These are phyloP conservation scores for Gyrodon lividus DNA, from an alignment of 768 basidiomycete species.

Conservation along the genomic window DNA sequence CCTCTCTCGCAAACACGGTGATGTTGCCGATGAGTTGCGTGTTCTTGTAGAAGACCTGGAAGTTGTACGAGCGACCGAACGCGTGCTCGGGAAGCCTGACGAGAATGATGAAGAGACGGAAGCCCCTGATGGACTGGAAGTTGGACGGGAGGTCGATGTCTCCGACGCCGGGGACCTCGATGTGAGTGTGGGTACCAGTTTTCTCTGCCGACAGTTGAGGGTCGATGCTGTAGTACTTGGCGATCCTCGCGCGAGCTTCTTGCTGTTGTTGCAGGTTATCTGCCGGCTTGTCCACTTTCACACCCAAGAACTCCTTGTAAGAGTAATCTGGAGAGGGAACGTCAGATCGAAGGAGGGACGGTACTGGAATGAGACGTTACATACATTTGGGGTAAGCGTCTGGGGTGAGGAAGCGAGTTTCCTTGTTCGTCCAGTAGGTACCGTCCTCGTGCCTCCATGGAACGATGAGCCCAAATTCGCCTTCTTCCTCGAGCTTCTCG, in stretches of 20 bases:
- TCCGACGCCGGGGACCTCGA: slow-evolving; percentile 9
- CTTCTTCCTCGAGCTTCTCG: slow-evolving; percentile 15
- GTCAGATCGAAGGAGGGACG: not conserved
- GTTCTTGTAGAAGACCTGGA: slow-evolving; percentile 18
- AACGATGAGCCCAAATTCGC: slow-evolving; percentile 16
- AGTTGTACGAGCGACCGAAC: slow-evolving; percentile 21
- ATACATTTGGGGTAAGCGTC: slow-evolving; percentile 24
- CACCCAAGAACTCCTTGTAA: slow-evolving; percentile 24
- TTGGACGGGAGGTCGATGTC: slow-evolving; percentile 12
- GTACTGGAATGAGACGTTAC: slow-evolving; percentile 3
- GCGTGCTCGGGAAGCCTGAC: slow-evolving; percentile 26
- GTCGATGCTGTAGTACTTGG: slow-evolving; percentile 24
- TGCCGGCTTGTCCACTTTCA: slow-evolving; percentile 25
- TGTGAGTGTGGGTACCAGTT: slow-evolving; percentile 11
- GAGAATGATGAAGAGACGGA: slow-evolving; percentile 26
- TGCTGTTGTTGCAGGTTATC: slow-evolving; percentile 12
- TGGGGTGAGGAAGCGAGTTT: slow-evolving; percentile 23
- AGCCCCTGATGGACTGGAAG: slow-evolving; percentile 18
- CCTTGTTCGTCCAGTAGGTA: slow-evolving; percentile 23
- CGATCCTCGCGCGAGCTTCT: slow-evolving; percentile 19
- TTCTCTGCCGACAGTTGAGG: slow-evolving; percentile 10
- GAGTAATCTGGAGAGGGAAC: slow-evolving; percentile 22
- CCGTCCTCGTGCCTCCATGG: slow-evolving; percentile 26
- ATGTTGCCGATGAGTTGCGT: slow-evolving; percentile 18
- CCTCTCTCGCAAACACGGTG: slow-evolving; percentile 24